phyloP scores from a whole-genome alignment of 2,329 filamentous ascomycete genomes.

The Neonectria neomacrospora region DNA sequence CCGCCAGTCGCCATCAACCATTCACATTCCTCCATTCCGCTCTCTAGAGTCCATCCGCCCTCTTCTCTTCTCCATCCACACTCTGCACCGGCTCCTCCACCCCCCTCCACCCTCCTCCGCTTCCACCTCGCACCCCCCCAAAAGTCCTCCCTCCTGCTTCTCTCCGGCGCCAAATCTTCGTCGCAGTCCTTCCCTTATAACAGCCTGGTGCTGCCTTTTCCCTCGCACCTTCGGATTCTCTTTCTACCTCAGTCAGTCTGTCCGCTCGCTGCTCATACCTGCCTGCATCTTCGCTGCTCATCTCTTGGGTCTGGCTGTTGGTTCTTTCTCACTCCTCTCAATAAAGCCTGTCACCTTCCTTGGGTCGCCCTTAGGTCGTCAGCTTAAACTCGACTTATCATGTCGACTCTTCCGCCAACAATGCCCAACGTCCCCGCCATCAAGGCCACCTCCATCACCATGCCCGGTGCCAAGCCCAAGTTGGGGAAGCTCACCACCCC shows the following conservation, averaged over 20 bases:
- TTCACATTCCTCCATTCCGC: slow-evolving; percentile 21
- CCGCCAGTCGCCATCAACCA: slow-evolving; percentile 29
- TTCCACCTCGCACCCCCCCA: slow-evolving; percentile 36
- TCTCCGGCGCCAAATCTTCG: slow-evolving; percentile 44
- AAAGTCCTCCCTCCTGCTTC: slow-evolving; percentile 36
- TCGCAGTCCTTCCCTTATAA: slow-evolving; percentile 45
- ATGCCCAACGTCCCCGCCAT: slow-evolving; percentile 20
- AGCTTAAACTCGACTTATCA: slow-evolving; percentile 21
- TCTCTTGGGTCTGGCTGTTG: slow-evolving; percentile 39
- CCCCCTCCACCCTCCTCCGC: slow-evolving; percentile 35
- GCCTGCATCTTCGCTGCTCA: slow-evolving; percentile 35
- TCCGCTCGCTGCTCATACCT: slow-evolving; percentile 43
- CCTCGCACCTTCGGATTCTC: slow-evolving; percentile 32
- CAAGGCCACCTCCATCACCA: slow-evolving; percentile 48
- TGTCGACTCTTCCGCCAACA: slow-evolving; percentile 6
- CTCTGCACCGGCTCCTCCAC: slow-evolving; percentile 34
- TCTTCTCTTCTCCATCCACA: slow-evolving; percentile 25
- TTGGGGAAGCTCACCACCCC: slow-evolving; percentile 71
- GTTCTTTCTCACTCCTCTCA: slow-evolving; percentile 34
- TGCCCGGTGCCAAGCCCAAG: slow-evolving; percentile 68
- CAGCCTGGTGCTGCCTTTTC: slow-evolving; percentile 40
- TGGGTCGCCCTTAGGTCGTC: slow-evolving; percentile 12
- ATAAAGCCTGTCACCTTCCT: slow-evolving; percentile 24
- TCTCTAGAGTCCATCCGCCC: slow-evolving; percentile 23
- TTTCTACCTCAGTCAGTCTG: slow-evolving; percentile 43